Evolutionary conservation across 495 filamentous ascomycete genomes (phyloP).

Genomic region (Hypoxylon lenormandii): DNA sequence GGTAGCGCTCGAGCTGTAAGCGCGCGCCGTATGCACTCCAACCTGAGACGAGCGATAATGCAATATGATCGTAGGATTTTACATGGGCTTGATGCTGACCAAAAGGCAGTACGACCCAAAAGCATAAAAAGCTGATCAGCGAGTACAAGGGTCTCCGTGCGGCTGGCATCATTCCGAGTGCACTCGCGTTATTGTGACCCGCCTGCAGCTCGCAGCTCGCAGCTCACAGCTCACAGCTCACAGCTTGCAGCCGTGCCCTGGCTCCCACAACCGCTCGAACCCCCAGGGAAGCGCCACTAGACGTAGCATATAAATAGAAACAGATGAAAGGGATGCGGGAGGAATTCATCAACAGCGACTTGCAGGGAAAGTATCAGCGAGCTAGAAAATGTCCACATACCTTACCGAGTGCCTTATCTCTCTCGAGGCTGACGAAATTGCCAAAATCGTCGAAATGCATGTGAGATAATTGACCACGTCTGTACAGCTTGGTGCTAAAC

Average conservation of each 20-base stretch:
- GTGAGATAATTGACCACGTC: slow-evolving; percentile 75
- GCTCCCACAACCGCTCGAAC: slow-evolving; percentile 5
- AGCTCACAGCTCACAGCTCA: slow-evolving; percentile 19
- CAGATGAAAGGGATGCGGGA: slow-evolving; percentile 1
- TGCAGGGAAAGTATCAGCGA: slow-evolving; percentile 24
- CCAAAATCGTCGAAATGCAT: slow-evolving; percentile 88
- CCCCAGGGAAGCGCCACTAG: slow-evolving; percentile 22
- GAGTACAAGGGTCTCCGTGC: slow-evolving; percentile 17
- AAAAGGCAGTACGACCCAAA: slow-evolving; percentile 4
- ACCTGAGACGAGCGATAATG: slow-evolving; percentile 20
- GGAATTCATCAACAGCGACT: background rate
- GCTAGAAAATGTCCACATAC: slow-evolving; percentile 56
- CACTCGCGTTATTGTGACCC: slow-evolving; percentile 27
- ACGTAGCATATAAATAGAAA: slow-evolving; percentile 45
- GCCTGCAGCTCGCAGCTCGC: slow-evolving; percentile 35
- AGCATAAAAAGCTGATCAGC: slow-evolving; percentile 1
- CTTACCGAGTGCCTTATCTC: slow-evolving; percentile 86
- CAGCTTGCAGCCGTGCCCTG: slow-evolving; percentile 23
- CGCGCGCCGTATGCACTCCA: slow-evolving; percentile 13
- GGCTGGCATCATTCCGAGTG: slow-evolving; percentile 33
- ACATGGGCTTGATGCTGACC: slow-evolving; percentile 1
- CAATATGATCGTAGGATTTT: slow-evolving; percentile 35
- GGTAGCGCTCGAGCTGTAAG: slow-evolving; percentile 25
- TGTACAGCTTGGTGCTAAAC: slow-evolving; percentile 85
- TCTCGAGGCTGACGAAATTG: slow-evolving; percentile 87